Evolutionary conservation across 441 rosid species (phyloP).

Genomic region (Cnidoscolus chayamansa): DNA sequence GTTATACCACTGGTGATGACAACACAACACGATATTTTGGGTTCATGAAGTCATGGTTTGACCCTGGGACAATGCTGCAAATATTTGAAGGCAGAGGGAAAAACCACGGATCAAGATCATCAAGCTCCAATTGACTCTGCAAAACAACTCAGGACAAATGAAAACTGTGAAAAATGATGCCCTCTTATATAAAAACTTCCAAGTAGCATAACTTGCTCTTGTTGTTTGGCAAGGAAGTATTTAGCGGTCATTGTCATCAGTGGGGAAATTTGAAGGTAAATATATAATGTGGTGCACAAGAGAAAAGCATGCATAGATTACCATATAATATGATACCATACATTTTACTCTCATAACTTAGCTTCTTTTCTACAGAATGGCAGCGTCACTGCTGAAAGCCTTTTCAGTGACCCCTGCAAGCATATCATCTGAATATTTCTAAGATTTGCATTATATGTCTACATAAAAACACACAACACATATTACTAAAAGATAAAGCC

Average conservation of each 20-base stretch:
- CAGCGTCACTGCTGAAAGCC: slow-evolving; percentile 7
- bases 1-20: slow-evolving; percentile 89
- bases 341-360: neutral
- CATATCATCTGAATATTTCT: neutral
- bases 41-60: slow-evolving; percentile 71
- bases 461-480: too few species aligned
- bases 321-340: neutral
- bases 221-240: neutral
- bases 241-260: neutral
- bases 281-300: neutral
- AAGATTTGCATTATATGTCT: neutral
- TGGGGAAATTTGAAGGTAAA: neutral
- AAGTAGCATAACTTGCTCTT: neutral
- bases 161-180: slow-evolving; percentile 11
- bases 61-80: slow-evolving; percentile 65
- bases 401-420: neutral
- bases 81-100: slow-evolving; percentile 69
- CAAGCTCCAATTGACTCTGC: slow-evolving; percentile 47
- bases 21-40: slow-evolving; percentile 66
- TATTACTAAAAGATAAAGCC: neutral
- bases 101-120: slow-evolving; percentile 74
- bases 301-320: neutral
- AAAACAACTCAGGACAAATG: slow-evolving; percentile 23
- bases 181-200: neutral
- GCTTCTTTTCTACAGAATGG: neutral